phyloP scores from a whole-genome alignment of 2,329 filamentous ascomycete species.

The Macrophomina pseudophaseolina region DNA sequence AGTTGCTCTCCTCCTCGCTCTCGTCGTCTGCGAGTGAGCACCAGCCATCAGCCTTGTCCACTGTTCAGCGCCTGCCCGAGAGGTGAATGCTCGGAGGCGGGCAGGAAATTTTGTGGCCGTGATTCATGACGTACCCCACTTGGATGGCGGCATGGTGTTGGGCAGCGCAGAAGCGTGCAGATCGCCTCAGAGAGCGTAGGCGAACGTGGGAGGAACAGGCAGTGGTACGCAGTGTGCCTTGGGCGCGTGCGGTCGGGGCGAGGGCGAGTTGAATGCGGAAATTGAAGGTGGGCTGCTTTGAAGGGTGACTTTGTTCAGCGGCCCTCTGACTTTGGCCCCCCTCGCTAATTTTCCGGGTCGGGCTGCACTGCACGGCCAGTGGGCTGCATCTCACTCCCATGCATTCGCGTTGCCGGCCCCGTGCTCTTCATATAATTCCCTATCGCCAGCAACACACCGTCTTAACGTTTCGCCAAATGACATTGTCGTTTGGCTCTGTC shows the following conservation, averaged over 20 bases:
- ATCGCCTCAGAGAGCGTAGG: slow-evolving; percentile 14
- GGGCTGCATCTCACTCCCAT: not conserved
- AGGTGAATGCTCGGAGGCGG: not conserved
- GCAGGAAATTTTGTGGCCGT: slow-evolving; percentile 29
- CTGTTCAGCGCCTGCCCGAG: not conserved
- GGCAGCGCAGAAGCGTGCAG: slow-evolving; percentile 5
- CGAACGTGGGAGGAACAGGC: slow-evolving; percentile 3
- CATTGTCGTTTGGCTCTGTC: not conserved
- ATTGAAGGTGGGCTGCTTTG: slow-evolving; percentile 19
- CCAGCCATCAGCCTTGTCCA: slow-evolving; percentile 29
- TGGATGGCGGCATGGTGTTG: slow-evolving; percentile 43
- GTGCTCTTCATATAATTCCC: not conserved
- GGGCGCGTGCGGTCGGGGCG: slow-evolving; percentile 16
- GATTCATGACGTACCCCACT: slow-evolving; percentile 48
- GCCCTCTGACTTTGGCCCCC: slow-evolving; percentile 1
- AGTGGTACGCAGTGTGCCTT: slow-evolving; percentile 8
- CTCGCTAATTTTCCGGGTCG: slow-evolving; percentile 26
- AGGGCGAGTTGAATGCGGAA: slow-evolving; percentile 23
- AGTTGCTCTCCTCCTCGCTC: slow-evolving; percentile 63
- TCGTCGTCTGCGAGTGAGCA: slow-evolving; percentile 43
- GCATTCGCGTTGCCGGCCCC: not conserved
- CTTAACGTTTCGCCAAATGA: not conserved
- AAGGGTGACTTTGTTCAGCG: slow-evolving; percentile 18
- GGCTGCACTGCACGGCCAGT: not conserved
- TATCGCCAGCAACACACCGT: not conserved